Conservation (phyloP, 306 rosid genomes). For the Dryas alaskensis region DNA sequence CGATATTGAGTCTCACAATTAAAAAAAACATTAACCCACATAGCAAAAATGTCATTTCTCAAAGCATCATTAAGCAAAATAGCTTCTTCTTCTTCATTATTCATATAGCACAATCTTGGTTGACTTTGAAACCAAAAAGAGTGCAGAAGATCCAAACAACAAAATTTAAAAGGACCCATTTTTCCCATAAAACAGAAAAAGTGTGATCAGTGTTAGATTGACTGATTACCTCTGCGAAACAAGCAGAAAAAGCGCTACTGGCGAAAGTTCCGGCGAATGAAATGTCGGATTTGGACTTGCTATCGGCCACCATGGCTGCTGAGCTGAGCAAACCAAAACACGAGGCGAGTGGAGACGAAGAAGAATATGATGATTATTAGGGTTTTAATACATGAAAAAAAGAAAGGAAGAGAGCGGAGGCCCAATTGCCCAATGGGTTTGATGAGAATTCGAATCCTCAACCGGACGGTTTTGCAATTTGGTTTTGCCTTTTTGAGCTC, state of each 20-base stretch:
- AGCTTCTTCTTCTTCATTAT: neutral
- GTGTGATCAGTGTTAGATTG: neutral
- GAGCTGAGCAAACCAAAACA: neutral
- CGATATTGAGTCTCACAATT: neutral
- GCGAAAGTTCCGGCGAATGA: slow-evolving; percentile 67
- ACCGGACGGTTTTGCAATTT: neutral
- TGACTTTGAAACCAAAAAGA: neutral
- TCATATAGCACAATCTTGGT: neutral
- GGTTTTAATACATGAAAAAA: neutral
- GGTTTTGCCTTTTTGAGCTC: neutral
- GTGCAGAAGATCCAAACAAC: neutral
- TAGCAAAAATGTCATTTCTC: neutral
- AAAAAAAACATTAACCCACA: neutral
- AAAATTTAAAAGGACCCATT: neutral
- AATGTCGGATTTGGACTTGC: slow-evolving; percentile 54
- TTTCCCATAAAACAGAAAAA: neutral
- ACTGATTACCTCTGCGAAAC: slow-evolving; percentile 61
- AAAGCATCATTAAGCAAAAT: neutral
- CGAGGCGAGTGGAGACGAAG: neutral
- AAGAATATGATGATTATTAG: neutral
- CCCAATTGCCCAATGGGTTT: slow-evolving; percentile 17
- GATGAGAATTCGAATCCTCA: neutral
- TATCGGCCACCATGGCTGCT: slow-evolving; percentile 60
- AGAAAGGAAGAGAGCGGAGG: neutral
- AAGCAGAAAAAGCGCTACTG: slow-evolving; percentile 75